Conservation (phyloP, 306 rosid species). For the Benincasa hispida region DNA sequence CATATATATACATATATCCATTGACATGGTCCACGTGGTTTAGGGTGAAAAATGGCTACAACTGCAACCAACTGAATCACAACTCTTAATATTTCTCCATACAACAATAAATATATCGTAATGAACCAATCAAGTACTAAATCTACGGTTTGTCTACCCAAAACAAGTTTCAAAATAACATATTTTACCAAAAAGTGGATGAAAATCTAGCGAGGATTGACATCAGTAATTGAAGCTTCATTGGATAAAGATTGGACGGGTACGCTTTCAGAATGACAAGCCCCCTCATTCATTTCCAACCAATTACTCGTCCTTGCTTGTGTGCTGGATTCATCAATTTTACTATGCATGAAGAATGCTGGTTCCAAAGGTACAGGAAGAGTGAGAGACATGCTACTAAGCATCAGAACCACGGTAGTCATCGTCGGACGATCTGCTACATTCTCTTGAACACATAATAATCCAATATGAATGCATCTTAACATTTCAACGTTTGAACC, state of each 20-base stretch:
- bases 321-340: neutral
- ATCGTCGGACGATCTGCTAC: conserved; percentile 15
- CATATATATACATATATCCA: no score
- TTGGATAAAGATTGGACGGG: neutral
- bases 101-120: neutral
- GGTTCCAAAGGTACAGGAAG: conserved; percentile 1
- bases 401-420: conserved; percentile 19
- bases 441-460: conserved; percentile 22
- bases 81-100: neutral
- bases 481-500: neutral
- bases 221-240: neutral
- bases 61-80: no score
- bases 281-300: neutral
- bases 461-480: conserved; percentile 15
- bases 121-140: neutral
- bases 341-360: neutral
- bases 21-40: no score
- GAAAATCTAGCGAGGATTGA: neutral
- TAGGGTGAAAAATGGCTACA: no score
- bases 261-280: neutral
- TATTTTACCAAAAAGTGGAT: neutral
- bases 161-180: neutral
- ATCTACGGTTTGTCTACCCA: neutral
- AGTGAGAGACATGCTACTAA: conserved; percentile 1
- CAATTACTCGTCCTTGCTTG: neutral